Conservation (phyloP, 257 asterid species). For the Salvia miltiorrhiza region DNA sequence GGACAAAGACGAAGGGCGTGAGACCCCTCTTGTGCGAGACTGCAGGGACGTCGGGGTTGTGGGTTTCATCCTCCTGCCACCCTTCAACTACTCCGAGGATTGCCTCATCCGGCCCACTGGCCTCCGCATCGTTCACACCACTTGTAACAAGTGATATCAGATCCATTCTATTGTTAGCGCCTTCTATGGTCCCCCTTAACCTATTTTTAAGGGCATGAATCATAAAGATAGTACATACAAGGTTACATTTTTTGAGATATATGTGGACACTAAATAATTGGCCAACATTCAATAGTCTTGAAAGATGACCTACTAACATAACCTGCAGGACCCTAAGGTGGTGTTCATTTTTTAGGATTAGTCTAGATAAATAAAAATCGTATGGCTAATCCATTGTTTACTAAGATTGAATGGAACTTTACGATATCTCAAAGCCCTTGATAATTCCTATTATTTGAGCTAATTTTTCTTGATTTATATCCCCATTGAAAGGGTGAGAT, state of each 20-base stretch:
- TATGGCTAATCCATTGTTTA: too few species aligned
- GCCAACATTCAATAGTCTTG: too few species aligned
- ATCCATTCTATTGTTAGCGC: conserved; percentile 94
- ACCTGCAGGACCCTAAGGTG: too few species aligned
- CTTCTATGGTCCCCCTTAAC: conserved; percentile 77
- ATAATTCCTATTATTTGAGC: too few species aligned
- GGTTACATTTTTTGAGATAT: background rate
- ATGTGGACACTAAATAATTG: background rate
- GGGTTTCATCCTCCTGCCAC: conserved; percentile 94
- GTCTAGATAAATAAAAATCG: too few species aligned
- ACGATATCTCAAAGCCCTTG: too few species aligned
- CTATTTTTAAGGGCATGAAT: conserved; percentile 26
- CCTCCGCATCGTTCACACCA: conserved; percentile 77
- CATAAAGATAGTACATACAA: background rate
- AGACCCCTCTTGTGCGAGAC: conserved; percentile 81
- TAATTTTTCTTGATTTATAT: too few species aligned
- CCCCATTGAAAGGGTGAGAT: too few species aligned
- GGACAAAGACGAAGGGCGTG: conserved; percentile 86
- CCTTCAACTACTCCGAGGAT: conserved; percentile 84
- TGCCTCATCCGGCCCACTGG: conserved; percentile 55
- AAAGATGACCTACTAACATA: background rate
- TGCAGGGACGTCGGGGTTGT: conserved; percentile 90
- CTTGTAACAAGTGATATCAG: conserved; percentile 75
- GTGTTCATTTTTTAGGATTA: too few species aligned
- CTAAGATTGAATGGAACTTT: too few species aligned